Conservation (phyloP, 805 yeast genomes). For the Pichia manshurica region DNA sequence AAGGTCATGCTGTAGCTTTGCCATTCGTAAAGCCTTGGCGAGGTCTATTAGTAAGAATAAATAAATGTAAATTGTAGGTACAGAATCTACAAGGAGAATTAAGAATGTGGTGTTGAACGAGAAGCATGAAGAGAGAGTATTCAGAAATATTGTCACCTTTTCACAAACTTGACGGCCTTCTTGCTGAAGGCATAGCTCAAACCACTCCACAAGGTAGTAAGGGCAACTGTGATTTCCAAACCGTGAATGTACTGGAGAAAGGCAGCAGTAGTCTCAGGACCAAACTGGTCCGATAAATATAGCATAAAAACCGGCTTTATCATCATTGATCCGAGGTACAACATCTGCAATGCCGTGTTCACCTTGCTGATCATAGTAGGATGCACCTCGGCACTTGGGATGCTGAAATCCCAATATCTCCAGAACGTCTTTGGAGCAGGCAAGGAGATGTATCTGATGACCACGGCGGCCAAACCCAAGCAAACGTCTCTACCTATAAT, state of each 20-base stretch:
- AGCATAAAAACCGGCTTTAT: conserved; percentile 44
- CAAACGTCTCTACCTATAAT: conserved; percentile 82
- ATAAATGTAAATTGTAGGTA: too few species aligned
- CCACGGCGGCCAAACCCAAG: conserved; percentile 66
- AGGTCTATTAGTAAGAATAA: too few species aligned
- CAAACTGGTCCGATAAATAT: conserved; percentile 30
- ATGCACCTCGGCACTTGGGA: conserved; percentile 78
- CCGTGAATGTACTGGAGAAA: conserved; percentile 24
- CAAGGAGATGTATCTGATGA: conserved; percentile 64
- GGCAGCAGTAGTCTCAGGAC: conserved; percentile 18
- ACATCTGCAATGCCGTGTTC: conserved; percentile 91
- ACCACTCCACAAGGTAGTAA: conserved; percentile 76
- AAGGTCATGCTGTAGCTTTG: too few species aligned
- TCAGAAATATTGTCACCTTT: not conserved
- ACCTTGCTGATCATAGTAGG: conserved; percentile 83
- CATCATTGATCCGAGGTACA: conserved; percentile 66
- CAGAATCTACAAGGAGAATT: not conserved
- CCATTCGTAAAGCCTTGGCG: too few species aligned
- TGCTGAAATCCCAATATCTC: conserved; percentile 72
- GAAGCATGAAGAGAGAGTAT: too few species aligned
- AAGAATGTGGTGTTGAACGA: too few species aligned
- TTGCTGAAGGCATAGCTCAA: conserved; percentile 66
- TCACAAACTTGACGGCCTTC: conserved; percentile 50
- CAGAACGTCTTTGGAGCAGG: conserved; percentile 69
- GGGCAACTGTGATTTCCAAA: conserved; percentile 51